These are phyloP conservation scores for Suillus weaverae DNA, from an alignment of 768 basidiomycete species.

Conservation along the genomic window DNA sequence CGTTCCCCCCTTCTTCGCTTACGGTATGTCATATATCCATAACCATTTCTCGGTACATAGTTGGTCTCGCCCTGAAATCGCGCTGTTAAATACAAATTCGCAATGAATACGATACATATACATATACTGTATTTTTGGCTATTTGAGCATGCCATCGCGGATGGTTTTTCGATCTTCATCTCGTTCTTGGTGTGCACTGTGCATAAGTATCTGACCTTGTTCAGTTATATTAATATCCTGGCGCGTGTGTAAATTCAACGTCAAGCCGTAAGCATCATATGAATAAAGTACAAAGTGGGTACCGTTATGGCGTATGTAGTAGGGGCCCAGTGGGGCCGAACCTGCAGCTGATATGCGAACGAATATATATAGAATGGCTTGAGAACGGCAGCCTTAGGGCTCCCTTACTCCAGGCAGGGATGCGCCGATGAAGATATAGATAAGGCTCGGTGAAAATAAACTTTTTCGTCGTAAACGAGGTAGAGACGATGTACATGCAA, in stretches of 20 bases:
- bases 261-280: constrained; percentile 1
- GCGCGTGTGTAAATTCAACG: neutral
- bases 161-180: neutral
- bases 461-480: neutral
- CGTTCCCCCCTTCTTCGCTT: neutral
- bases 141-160: neutral
- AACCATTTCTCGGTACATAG: neutral
- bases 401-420: neutral
- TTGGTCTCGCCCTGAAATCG: neutral
- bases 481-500: neutral
- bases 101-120: neutral
- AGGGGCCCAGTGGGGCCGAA: neutral
- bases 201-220: constrained; percentile 4
- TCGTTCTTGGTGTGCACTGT: neutral
- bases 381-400: neutral
- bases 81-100: neutral
- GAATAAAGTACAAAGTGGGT: neutral
- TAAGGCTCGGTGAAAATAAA: neutral
- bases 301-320: neutral
- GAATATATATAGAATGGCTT: neutral
- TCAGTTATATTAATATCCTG: constrained; percentile 4
- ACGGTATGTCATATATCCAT: neutral
- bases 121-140: neutral
- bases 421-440: neutral
- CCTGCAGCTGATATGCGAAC: neutral